phyloP scores from a whole-genome alignment of 805 yeast genomes.

The Wickerhamiella galacta region DNA sequence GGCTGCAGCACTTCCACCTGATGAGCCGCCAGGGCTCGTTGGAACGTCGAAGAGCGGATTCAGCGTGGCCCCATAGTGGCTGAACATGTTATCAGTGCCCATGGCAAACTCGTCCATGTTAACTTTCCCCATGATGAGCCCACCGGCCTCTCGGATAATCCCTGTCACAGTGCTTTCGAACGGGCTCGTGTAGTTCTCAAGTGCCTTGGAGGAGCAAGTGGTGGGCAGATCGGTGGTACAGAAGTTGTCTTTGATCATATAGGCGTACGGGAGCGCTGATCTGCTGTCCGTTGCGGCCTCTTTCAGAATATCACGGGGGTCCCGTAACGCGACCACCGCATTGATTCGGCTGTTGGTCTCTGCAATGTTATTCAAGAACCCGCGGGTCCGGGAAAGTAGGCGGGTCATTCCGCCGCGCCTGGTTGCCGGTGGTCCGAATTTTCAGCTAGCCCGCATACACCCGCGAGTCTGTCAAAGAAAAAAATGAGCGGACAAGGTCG shows the following conservation, averaged over 20 bases:
- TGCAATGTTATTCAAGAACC: conserved; percentile 16
- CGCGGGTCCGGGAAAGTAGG: conserved; percentile 4
- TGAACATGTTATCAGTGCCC: conserved; percentile 40
- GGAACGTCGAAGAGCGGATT: conserved; percentile 29
- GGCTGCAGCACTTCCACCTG: conserved; percentile 92
- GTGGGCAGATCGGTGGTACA: conserved; percentile 50
- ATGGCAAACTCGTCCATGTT: conserved; percentile 96
- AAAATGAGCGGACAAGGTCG: not conserved
- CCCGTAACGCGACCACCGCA: conserved; percentile 18
- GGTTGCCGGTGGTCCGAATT: too few species aligned
- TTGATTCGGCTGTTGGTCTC: conserved; percentile 15
- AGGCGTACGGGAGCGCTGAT: too few species aligned
- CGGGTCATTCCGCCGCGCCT: too few species aligned
- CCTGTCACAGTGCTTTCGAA: conserved; percentile 60
- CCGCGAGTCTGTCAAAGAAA: not conserved
- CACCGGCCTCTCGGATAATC: conserved; percentile 37
- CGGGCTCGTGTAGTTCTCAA: conserved; percentile 50
- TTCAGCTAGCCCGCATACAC: not conserved
- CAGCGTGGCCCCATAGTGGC: conserved; percentile 20
- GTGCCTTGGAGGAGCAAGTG: conserved; percentile 59
- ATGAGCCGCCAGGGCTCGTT: conserved; percentile 70
- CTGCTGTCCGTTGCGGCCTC: too few species aligned
- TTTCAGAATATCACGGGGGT: conserved; percentile 6
- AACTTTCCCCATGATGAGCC: conserved; percentile 51
- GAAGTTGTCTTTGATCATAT: conserved; percentile 67